Evolutionary conservation across 2,329 filamentous ascomycete genomes (phyloP).

Genomic region (Bipolaris oryzae): DNA sequence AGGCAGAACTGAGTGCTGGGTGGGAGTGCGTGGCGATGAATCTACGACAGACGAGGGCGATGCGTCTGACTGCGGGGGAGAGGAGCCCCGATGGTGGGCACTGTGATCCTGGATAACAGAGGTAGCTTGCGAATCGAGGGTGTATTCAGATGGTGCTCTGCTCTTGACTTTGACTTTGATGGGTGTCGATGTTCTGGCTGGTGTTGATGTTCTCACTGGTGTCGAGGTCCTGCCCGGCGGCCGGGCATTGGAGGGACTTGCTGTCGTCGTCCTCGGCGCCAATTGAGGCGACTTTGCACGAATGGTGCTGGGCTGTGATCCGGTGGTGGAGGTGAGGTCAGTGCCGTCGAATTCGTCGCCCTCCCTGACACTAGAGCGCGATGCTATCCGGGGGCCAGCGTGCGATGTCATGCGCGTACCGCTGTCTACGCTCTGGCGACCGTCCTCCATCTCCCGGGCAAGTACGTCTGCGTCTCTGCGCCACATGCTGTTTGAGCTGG

Average conservation of each 20-base stretch:
- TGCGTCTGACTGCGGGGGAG: constrained; percentile 46
- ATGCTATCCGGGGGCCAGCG: constrained; percentile 47
- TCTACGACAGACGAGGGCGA: constrained; percentile 51
- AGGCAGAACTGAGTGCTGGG: constrained; percentile 47
- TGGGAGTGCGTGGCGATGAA: constrained; percentile 55
- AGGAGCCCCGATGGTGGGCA: constrained; percentile 29
- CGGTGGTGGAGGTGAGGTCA: constrained; percentile 52
- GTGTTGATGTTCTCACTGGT: constrained; percentile 21
- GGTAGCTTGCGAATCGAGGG: constrained; percentile 55
- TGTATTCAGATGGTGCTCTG: constrained; percentile 49
- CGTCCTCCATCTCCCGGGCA: constrained; percentile 46
- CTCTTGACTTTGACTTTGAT: constrained; percentile 39
- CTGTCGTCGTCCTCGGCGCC: constrained; percentile 29
- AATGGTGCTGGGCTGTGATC: constrained; percentile 49
- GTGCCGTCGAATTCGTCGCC: constrained; percentile 46
- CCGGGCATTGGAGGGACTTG: constrained; percentile 30
- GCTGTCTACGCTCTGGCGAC: constrained; percentile 52
- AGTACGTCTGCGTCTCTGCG: constrained; percentile 46
- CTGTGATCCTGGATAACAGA: constrained; percentile 52
- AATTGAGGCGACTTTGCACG: constrained; percentile 37
- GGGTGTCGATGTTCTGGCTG: constrained; percentile 32
- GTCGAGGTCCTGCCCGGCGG: constrained; percentile 33
- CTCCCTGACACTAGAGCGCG: constrained; percentile 52
- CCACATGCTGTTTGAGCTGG: constrained; percentile 53
- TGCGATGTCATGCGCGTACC: constrained; percentile 44